phyloP scores from a whole-genome alignment of 192 early-diverging fungal genomes.

The Linnemannia exigua region DNA sequence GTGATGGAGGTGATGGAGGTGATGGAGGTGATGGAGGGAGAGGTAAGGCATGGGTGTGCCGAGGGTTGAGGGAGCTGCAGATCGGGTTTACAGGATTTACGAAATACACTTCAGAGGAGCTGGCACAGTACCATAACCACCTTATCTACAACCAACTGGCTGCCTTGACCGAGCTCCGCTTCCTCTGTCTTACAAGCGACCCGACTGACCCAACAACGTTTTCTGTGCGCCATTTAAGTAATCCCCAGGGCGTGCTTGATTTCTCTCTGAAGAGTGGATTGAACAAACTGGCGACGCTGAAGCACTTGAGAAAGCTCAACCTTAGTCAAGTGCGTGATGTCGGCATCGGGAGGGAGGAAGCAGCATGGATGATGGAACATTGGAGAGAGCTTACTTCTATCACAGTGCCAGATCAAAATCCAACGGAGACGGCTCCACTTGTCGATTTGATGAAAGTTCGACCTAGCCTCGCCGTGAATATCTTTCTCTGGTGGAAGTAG shows the following conservation, averaged over 20 bases:
- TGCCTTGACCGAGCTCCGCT: slow-evolving; percentile 4
- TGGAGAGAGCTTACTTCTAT: neutral
- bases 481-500: neutral
- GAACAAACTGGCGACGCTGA: slow-evolving; percentile 1
- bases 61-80: slow-evolving; percentile 6
- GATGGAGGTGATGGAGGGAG: too few relatives aligned
- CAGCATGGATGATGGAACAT: slow-evolving; percentile 20
- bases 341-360: slow-evolving; percentile 8
- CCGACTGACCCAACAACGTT: neutral
- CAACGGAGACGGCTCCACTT: neutral
- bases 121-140: slow-evolving; percentile 7
- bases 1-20: too few relatives aligned
- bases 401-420: neutral
- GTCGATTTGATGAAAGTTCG: neutral
- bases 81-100: slow-evolving; percentile 44
- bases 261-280: slow-evolving; percentile 22
- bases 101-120: neutral
- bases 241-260: too few relatives aligned
- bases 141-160: slow-evolving; percentile 35
- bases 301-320: neutral
- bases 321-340: slow-evolving; percentile 24
- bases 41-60: slow-evolving; percentile 32
- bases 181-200: slow-evolving; percentile 20
- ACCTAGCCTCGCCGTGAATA: neutral
- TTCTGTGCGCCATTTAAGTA: too few relatives aligned